These are phyloP conservation scores for Pseudocercospora fuligena DNA, from an alignment of 2,329 filamentous ascomycete genomes.

Conservation along the genomic window DNA sequence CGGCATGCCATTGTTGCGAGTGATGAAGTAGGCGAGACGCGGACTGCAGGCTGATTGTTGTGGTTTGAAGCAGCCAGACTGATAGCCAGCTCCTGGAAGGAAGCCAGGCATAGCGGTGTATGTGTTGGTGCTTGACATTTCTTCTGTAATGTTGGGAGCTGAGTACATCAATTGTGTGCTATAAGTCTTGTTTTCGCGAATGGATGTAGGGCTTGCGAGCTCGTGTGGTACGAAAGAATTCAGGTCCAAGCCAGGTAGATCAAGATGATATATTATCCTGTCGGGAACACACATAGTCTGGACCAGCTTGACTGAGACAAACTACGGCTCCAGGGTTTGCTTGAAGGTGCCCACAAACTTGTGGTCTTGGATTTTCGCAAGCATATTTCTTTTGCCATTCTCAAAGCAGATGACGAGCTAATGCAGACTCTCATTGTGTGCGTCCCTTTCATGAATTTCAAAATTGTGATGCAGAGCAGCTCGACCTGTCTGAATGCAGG, in stretches of 20 bases:
- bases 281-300: neutral
- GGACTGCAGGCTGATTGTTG: constrained; percentile 16
- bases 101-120: constrained; percentile 17
- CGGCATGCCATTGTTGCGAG: constrained; percentile 42
- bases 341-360: neutral
- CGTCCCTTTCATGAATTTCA: neutral
- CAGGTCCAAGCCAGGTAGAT: neutral
- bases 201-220: neutral
- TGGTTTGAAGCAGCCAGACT: constrained; percentile 2
- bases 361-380: neutral
- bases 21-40: constrained; percentile 45
- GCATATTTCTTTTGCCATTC: neutral
- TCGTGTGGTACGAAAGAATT: constrained; percentile 10
- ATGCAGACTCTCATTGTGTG: neutral
- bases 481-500: neutral
- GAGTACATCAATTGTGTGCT: neutral
- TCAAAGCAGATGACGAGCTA: neutral
- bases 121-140: constrained; percentile 11
- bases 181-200: neutral
- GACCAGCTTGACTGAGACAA: constrained; percentile 6
- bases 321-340: constrained; percentile 1
- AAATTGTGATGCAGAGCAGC: neutral
- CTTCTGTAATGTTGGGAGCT: neutral
- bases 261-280: constrained; percentile 2
- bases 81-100: constrained; percentile 14